A percentile compares a stretch with the other conserved stretches of the same genome.
phyloP scores from a whole-genome alignment of 2,329 filamentous ascomycete species.

The Talaromyces sp. region DNA sequence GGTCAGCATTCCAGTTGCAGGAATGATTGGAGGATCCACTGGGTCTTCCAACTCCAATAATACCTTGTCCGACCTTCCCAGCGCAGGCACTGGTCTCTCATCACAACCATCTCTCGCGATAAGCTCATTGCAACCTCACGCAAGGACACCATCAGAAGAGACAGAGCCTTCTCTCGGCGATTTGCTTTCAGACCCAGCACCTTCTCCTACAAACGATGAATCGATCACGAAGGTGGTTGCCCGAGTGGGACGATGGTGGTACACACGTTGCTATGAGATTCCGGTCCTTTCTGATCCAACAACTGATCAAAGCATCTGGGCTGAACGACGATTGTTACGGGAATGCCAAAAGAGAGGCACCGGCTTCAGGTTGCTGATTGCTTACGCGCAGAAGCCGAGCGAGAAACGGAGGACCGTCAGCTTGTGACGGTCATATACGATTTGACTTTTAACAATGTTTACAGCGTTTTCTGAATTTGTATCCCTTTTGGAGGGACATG shows the following conservation, averaged over 20 bases:
- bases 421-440: slow-evolving; percentile 24
- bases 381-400: slow-evolving; percentile 76
- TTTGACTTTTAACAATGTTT: neutral
- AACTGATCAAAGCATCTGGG: slow-evolving; percentile 67
- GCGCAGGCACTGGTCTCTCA: slow-evolving; percentile 15
- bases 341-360: slow-evolving; percentile 86
- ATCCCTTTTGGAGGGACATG: slow-evolving; percentile 1
- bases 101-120: slow-evolving; percentile 20
- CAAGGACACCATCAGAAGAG: slow-evolving; percentile 34
- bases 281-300: slow-evolving; percentile 49
- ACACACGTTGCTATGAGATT: slow-evolving; percentile 83
- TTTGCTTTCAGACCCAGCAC: slow-evolving; percentile 66
- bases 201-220: slow-evolving; percentile 67
- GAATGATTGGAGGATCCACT: slow-evolving; percentile 38
- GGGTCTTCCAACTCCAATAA: slow-evolving; percentile 38
- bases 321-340: slow-evolving; percentile 64
- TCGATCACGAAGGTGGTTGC: slow-evolving; percentile 89
- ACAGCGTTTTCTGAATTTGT: neutral
- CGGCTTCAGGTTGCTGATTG: slow-evolving; percentile 84
- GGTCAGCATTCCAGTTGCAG: slow-evolving; percentile 46
- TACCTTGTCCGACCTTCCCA: slow-evolving; percentile 27
- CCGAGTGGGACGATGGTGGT: slow-evolving; percentile 94
- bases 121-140: slow-evolving; percentile 14
- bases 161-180: slow-evolving; percentile 55
- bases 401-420: slow-evolving; percentile 43